phyloP scores from a whole-genome alignment of 768 basidiomycete genomes.

The Mycena galopus region DNA sequence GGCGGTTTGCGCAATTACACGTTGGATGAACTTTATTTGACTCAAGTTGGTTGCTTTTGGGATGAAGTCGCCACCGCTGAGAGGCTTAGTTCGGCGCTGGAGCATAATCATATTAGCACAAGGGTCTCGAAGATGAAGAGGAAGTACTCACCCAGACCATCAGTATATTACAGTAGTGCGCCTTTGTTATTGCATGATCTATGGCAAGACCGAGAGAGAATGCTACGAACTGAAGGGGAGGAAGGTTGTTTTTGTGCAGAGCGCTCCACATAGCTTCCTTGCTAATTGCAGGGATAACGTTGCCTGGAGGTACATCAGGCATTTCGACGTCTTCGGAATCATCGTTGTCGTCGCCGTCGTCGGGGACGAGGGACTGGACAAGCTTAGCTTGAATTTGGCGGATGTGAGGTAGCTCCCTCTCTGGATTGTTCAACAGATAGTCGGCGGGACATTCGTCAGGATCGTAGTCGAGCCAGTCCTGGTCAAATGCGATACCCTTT shows the following conservation, averaged over 20 bases:
- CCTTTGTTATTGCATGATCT: no score
- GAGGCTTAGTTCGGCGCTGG: constrained; percentile 25
- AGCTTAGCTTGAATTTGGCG: constrained; percentile 14
- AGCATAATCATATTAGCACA: no score
- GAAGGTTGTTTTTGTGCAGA: constrained; percentile 4
- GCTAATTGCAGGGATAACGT: constrained; percentile 8
- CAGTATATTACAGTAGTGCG: no score
- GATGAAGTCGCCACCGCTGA: constrained; percentile 9
- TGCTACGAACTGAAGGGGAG: constrained; percentile 8
- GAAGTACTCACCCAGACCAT: constrained; percentile 28
- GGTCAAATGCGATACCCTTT: constrained; percentile 22
- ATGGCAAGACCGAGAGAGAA: not conserved
- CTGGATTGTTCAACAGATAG: constrained; percentile 9
- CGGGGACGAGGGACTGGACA: constrained; percentile 7
- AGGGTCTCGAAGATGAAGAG: not conserved
- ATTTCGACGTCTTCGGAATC: constrained; percentile 1
- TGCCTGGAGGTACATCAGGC: constrained; percentile 15
- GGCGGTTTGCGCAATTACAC: no score
- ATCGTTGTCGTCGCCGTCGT: not conserved
- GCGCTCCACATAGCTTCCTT: not conserved
- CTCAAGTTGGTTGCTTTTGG: constrained; percentile 21
- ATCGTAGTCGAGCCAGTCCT: constrained; percentile 17
- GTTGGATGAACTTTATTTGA: constrained; percentile 25
- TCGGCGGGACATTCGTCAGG: constrained; percentile 9
- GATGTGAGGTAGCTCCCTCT: constrained; percentile 3